Percentiles rank a stretch among this genome's conserved stretches.
These are phyloP conservation scores for Epichloe elymi DNA, from an alignment of 2,329 filamentous ascomycete species.

Conservation along the genomic window DNA sequence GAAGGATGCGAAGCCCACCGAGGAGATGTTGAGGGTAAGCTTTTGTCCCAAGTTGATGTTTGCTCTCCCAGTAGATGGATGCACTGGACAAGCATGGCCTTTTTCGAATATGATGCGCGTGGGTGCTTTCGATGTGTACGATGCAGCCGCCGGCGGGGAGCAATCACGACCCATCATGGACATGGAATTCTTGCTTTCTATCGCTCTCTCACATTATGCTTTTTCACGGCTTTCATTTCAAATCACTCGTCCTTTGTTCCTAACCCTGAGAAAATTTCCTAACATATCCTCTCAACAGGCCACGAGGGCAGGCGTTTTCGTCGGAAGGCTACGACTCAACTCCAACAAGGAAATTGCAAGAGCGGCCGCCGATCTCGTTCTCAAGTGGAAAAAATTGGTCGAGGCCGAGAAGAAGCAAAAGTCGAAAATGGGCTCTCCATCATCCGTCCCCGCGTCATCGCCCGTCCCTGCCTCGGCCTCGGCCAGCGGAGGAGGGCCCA, in stretches of 20 bases:
- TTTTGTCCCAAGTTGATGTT: not conserved
- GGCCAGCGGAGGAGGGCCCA: constrained; percentile 22
- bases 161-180: not conserved
- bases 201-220: no score
- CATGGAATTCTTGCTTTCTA: no score
- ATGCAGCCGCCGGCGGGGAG: no score
- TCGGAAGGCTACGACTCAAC: constrained; percentile 69
- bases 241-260: no score
- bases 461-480: constrained; percentile 29
- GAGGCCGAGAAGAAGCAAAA: constrained; percentile 46
- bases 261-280: not conserved
- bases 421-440: constrained; percentile 27
- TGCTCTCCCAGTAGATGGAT: no score
- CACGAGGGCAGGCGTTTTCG: constrained; percentile 81
- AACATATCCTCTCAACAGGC: constrained; percentile 29
- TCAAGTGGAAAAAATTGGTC: constrained; percentile 77
- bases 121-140: not conserved
- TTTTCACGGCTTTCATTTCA: no score
- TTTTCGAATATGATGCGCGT: not conserved
- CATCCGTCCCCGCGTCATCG: constrained; percentile 38
- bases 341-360: constrained; percentile 68
- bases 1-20: constrained; percentile 68
- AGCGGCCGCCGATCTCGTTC: constrained; percentile 69
- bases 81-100: no score
- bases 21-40: constrained; percentile 73